Evolutionary conservation across 192 early-diverging fungal species (phyloP).

Genomic region (Entomortierella beljakovae): DNA sequence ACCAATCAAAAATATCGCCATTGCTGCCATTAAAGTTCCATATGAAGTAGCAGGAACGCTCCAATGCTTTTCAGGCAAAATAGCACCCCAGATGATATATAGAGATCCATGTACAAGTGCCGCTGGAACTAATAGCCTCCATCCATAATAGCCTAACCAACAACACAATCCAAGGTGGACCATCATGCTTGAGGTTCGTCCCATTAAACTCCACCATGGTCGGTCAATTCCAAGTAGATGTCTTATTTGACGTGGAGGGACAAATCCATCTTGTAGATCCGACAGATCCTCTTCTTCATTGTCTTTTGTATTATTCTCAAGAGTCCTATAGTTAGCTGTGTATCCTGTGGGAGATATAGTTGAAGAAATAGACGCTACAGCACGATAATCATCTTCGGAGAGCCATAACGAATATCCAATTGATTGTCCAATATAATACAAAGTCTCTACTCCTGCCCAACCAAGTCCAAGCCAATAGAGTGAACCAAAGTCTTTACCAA

Average conservation of each 20-base stretch:
- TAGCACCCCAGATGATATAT: slow-evolving; percentile 49
- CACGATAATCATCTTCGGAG: slow-evolving; percentile 27
- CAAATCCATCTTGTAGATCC: not conserved
- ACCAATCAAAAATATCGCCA: slow-evolving; percentile 50
- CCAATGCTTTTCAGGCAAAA: slow-evolving; percentile 39
- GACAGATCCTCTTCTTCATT: not conserved
- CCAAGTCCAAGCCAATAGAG: slow-evolving; percentile 58
- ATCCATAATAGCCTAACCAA: slow-evolving; percentile 38
- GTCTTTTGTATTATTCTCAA: not conserved
- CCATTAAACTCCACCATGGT: slow-evolving; percentile 60
- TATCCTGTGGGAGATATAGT: not conserved
- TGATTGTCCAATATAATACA: slow-evolving; percentile 56
- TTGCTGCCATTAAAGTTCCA: slow-evolving; percentile 42
- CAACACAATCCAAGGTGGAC: slow-evolving; percentile 53
- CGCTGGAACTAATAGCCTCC: slow-evolving; percentile 35
- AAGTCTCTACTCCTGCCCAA: slow-evolving; percentile 50
- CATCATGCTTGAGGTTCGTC: slow-evolving; percentile 57
- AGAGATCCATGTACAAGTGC: slow-evolving; percentile 40
- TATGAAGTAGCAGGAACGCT: slow-evolving; percentile 55
- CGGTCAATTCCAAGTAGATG: slow-evolving; percentile 48
- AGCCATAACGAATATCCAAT: slow-evolving; percentile 26
- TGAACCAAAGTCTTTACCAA: slow-evolving; percentile 29
- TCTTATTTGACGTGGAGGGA: slow-evolving; percentile 24
- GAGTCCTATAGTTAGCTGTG: not conserved
- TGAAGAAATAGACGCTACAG: not conserved